Conservation (phyloP, 192 early-diverging fungal genomes). For the Backusella australiensis region DNA sequence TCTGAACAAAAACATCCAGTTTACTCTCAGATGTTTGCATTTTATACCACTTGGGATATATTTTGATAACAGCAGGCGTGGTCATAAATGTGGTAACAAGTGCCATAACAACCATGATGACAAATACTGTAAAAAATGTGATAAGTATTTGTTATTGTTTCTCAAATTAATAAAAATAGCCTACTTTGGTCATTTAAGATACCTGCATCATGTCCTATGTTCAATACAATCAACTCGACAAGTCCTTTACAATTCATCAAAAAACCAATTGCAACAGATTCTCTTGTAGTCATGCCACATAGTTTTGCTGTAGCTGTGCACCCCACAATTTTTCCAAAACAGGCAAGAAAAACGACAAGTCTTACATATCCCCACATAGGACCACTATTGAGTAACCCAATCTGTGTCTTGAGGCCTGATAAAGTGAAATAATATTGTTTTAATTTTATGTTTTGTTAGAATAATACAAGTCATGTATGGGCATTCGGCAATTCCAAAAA, state of each 20-base stretch:
- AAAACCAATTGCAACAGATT: slow-evolving; percentile 80
- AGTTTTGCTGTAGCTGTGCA: slow-evolving; percentile 67
- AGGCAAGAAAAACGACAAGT: slow-evolving; percentile 73
- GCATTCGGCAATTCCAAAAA: background rate
- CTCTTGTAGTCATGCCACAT: slow-evolving; percentile 72
- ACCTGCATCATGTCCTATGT: slow-evolving; percentile 82
- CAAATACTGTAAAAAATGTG: slow-evolving; percentile 32
- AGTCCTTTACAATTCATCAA: slow-evolving; percentile 97
- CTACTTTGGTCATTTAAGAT: slow-evolving; percentile 66
- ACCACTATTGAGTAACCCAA: slow-evolving; percentile 70
- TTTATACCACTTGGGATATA: slow-evolving; percentile 76
- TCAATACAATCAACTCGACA: slow-evolving; percentile 94
- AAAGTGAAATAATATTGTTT: slow-evolving; percentile 77
- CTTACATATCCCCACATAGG: slow-evolving; percentile 73
- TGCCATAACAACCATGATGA: slow-evolving; percentile 46
- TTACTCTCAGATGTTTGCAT: slow-evolving; percentile 17
- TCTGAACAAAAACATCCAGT: background rate
- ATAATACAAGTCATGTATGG: background rate
- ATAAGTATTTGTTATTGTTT: background rate
- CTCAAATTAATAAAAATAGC: background rate
- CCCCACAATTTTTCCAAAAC: slow-evolving; percentile 82
- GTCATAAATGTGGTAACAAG: slow-evolving; percentile 85
- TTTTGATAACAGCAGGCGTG: slow-evolving; percentile 63
- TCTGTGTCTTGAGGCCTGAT: slow-evolving; percentile 87
- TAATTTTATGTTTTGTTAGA: background rate